phyloP scores from a whole-genome alignment of 495 filamentous ascomycete genomes.

The Aspergillus diversus region DNA sequence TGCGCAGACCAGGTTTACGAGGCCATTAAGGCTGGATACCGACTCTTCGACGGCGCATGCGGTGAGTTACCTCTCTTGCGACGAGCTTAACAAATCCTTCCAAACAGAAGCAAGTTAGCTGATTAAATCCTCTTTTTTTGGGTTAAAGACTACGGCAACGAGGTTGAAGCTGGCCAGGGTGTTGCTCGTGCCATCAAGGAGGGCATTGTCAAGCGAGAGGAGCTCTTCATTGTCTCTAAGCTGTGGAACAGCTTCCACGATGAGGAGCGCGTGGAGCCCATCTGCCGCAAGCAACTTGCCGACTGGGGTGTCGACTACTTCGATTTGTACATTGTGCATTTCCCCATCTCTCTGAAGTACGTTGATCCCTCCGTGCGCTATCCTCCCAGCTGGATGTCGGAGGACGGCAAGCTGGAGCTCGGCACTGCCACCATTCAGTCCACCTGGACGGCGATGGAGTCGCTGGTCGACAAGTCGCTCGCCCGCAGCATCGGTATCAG shows the following conservation, averaged over 20 bases:
- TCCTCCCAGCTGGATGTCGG: slow-evolving; percentile 73
- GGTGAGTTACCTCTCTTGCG: slow-evolving; percentile 54
- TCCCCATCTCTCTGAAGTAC: slow-evolving; percentile 79
- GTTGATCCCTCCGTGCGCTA: slow-evolving; percentile 78
- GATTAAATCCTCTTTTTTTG: not conserved
- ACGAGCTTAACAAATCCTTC: not conserved
- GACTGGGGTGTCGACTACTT: slow-evolving; percentile 88
- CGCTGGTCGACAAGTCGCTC: slow-evolving; percentile 68
- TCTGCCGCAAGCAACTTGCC: slow-evolving; percentile 69
- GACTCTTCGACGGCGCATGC: slow-evolving; percentile 84
- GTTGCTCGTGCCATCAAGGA: slow-evolving; percentile 87
- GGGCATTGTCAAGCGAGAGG: slow-evolving; percentile 80
- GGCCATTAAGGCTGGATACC: slow-evolving; percentile 86
- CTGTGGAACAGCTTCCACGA: slow-evolving; percentile 93
- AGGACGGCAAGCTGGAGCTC: slow-evolving; percentile 61
- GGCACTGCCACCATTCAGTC: slow-evolving; percentile 76
- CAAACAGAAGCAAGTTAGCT: not conserved
- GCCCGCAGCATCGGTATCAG: slow-evolving; percentile 80
- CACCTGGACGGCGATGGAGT: slow-evolving; percentile 90
- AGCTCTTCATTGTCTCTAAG: slow-evolving; percentile 92
- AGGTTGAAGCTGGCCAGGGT: slow-evolving; percentile 80
- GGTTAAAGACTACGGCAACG: slow-evolving; percentile 82
- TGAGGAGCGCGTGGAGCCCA: slow-evolving; percentile 70
- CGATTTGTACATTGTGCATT: slow-evolving; percentile 82
- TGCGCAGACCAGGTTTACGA: slow-evolving; percentile 83